Conservation (phyloP, 495 filamentous ascomycete genomes). For the Hypoxylon subgilvum region DNA sequence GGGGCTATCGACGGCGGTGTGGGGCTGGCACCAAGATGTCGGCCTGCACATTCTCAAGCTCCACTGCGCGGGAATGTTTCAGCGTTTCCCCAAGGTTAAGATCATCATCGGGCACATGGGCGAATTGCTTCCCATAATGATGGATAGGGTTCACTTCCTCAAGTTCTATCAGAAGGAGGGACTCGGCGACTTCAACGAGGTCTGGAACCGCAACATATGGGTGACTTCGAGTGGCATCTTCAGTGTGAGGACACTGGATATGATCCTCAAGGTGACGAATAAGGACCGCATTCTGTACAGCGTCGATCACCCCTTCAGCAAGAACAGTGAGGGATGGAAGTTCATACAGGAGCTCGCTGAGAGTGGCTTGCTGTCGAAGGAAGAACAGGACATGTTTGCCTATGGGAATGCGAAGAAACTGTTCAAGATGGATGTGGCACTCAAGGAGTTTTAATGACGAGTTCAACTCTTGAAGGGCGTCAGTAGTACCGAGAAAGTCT, state of each 20-base stretch:
- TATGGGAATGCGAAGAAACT: conserved; percentile 63
- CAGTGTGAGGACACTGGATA: conserved; percentile 49
- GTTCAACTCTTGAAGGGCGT: no score
- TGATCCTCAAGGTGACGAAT: conserved; percentile 54
- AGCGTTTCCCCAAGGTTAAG: conserved; percentile 61
- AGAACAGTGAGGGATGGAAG: conserved; percentile 49
- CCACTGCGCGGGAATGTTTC: conserved; percentile 51
- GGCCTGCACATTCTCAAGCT: conserved; percentile 49
- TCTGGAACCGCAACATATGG: conserved; percentile 68
- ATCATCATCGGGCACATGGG: conserved; percentile 72
- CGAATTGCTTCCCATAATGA: conserved; percentile 68
- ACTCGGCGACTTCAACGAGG: conserved; percentile 60
- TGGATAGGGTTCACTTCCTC: conserved; percentile 63
- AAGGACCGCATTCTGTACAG: conserved; percentile 62
- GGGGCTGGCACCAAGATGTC: conserved; percentile 56
- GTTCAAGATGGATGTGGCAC: conserved; percentile 45
- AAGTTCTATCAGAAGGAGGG: conserved; percentile 53
- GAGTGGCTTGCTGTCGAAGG: conserved; percentile 57
- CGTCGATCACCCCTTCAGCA: conserved; percentile 65
- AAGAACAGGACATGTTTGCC: conserved; percentile 60
- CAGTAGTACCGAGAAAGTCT: no score
- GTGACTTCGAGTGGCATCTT: conserved; percentile 70
- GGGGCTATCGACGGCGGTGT: conserved; percentile 46
- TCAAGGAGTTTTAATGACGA: conserved; percentile 16
- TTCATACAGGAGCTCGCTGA: conserved; percentile 57